These are phyloP conservation scores for Mycena metata DNA, from an alignment of 768 basidiomycete genomes.

Conservation along the genomic window DNA sequence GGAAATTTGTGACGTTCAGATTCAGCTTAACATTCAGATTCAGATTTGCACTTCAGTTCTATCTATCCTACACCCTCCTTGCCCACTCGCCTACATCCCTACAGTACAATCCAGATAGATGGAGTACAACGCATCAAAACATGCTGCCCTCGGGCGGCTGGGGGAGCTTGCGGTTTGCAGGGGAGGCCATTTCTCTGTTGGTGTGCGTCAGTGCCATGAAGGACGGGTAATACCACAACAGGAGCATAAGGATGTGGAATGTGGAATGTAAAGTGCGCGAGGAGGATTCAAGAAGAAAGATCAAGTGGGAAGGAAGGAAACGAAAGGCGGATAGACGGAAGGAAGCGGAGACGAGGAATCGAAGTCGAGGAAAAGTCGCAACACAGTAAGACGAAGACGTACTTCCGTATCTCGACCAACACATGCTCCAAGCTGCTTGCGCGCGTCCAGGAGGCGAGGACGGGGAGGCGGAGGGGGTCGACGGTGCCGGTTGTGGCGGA, in stretches of 20 bases:
- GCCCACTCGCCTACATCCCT: not conserved
- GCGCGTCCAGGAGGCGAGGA: constrained; percentile 82
- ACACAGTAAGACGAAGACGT: constrained; percentile 52
- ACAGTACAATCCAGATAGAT: no score
- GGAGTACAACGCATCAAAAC: constrained; percentile 60
- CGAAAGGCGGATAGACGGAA: no score
- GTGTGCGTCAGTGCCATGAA: no score
- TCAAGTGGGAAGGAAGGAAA: not conserved
- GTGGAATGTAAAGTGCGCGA: no score
- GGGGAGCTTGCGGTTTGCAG: constrained; percentile 91
- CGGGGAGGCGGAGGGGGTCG: constrained; percentile 76
- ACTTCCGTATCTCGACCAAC: constrained; percentile 95
- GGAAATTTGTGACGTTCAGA: no score
- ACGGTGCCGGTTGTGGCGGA: constrained; percentile 81
- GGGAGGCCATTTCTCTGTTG: constrained; percentile 95
- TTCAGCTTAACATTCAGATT: no score
- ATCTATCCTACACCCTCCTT: not conserved
- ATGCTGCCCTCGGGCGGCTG: constrained; percentile 87
- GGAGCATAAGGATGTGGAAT: no score
- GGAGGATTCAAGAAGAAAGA: no score
- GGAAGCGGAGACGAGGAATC: no score
- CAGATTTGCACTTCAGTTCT: no score
- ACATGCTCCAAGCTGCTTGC: constrained; percentile 88
- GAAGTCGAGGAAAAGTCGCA: no score
- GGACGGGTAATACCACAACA: no score